A percentile compares a stretch with the other conserved stretches of the same genome.
phyloP scores from a whole-genome alignment of 1,284 basidiomycete genomes.

The Fomes fomentarius region DNA sequence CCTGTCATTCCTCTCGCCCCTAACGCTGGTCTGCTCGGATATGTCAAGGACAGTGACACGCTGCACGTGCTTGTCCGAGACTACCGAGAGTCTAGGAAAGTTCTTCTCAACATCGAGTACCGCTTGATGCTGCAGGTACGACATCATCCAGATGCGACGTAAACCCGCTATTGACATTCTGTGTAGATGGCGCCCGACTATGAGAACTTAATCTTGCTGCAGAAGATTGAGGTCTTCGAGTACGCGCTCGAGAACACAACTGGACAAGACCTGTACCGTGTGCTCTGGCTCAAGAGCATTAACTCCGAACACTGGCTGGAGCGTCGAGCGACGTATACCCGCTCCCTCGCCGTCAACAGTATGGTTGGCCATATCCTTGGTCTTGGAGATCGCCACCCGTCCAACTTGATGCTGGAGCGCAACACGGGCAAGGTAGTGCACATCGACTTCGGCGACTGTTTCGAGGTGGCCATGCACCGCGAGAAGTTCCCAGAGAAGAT shows the following conservation, averaged over 20 bases:
- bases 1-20: slow-evolving; percentile 96
- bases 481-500: slow-evolving; percentile 99
- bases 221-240: slow-evolving; percentile 99
- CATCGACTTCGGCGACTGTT: slow-evolving; percentile 97
- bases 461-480: slow-evolving; percentile 93
- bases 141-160: neutral
- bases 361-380: slow-evolving; percentile 99
- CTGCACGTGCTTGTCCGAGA: slow-evolving; percentile 98
- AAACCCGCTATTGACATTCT: neutral
- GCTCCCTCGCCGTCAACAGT: slow-evolving; percentile 93
- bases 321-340: slow-evolving; percentile 94
- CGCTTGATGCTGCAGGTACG: slow-evolving; percentile 92
- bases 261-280: slow-evolving; percentile 98
- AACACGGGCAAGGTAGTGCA: slow-evolving; percentile 91
- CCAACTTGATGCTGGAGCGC: slow-evolving; percentile 92
- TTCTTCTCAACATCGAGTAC: slow-evolving; percentile 97
- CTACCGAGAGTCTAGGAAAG: slow-evolving; percentile 94
- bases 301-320: slow-evolving; percentile 99
- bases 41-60: slow-evolving; percentile 97
- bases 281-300: slow-evolving; percentile 94
- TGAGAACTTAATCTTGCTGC: slow-evolving; percentile 91
- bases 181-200: slow-evolving; percentile 98
- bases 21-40: slow-evolving; percentile 93
- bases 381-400: slow-evolving; percentile 97
- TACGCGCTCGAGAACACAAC: slow-evolving; percentile 99